Evolutionary conservation across 129 eudicot genomes (phyloP).

Genomic region (Cynara cardunculus): DNA sequence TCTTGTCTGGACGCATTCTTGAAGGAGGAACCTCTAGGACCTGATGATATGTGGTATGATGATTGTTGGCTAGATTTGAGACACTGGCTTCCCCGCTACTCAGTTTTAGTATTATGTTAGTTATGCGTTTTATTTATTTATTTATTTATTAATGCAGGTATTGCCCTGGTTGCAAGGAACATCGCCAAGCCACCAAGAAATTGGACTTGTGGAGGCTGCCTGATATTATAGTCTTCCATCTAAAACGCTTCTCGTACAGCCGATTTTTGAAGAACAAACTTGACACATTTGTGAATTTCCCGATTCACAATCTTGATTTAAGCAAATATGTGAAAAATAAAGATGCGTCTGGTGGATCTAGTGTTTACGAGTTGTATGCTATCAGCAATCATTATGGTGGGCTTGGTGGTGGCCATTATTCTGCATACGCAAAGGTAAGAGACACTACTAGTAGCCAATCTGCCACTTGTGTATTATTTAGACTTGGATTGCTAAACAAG

Average conservation of each 20-base stretch:
- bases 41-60: constrained; percentile 97
- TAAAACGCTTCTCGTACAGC: constrained; percentile 93
- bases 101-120: not conserved
- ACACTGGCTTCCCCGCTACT: not conserved
- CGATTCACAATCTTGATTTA: constrained; percentile 71
- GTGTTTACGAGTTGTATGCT: constrained; percentile 79
- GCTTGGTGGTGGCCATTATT: constrained; percentile 98
- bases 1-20: constrained; percentile 93
- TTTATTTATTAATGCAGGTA: constrained; percentile 55
- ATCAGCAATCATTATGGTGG: constrained; percentile 99
- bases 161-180: constrained; percentile 95
- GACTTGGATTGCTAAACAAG: not conserved
- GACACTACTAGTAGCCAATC: not conserved
- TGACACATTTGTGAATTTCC: constrained; percentile 86
- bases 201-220: constrained; percentile 95
- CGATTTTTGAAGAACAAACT: constrained; percentile 89
- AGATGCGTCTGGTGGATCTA: constrained; percentile 50
- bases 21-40: constrained; percentile 98
- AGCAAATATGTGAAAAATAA: constrained; percentile 74
- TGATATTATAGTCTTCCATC: constrained; percentile 83
- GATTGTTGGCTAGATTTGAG: not conserved
- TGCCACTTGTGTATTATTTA: not conserved
- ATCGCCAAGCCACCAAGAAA: constrained; percentile 89
- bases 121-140: not conserved
- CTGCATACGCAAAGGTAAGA: constrained; percentile 94